Evolutionary conservation across 2,329 filamentous ascomycete species (phyloP).

Genomic region (Penicillium brasilianum): DNA sequence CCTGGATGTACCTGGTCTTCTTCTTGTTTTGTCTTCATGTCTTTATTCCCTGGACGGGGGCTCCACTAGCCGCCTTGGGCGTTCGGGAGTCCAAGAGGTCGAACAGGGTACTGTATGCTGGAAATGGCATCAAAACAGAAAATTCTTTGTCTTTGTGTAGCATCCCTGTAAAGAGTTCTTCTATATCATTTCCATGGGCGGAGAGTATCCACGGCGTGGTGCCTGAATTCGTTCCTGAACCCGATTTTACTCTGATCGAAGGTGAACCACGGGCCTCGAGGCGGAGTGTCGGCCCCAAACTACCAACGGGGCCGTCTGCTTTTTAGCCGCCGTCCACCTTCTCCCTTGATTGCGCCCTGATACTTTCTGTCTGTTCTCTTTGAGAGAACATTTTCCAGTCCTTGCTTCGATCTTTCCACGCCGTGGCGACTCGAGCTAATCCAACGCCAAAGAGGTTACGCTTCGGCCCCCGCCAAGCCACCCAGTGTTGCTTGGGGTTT

Average conservation of each 20-base stretch:
- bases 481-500: conserved; percentile 27
- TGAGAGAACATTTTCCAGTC: neutral
- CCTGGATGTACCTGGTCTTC: conserved; percentile 26
- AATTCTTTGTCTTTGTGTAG: neutral
- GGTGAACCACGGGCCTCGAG: conserved; percentile 1
- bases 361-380: neutral
- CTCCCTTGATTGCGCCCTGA: neutral
- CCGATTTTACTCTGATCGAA: neutral
- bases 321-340: neutral
- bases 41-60: conserved; percentile 23
- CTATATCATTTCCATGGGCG: neutral
- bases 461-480: conserved; percentile 28
- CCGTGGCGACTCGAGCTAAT: conserved; percentile 3
- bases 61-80: conserved; percentile 23
- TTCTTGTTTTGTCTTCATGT: conserved; percentile 20
- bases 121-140: conserved; percentile 19
- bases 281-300: conserved; percentile 2
- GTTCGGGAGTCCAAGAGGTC: conserved; percentile 29
- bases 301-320: neutral
- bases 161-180: no score
- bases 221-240: conserved; percentile 5
- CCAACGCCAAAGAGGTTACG: conserved; percentile 8
- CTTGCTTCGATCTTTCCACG: neutral
- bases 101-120: conserved; percentile 16
- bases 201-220: neutral